Evolutionary conservation across 148 eudicot genomes (phyloP).

Genomic region (Spergularia bocconei): DNA sequence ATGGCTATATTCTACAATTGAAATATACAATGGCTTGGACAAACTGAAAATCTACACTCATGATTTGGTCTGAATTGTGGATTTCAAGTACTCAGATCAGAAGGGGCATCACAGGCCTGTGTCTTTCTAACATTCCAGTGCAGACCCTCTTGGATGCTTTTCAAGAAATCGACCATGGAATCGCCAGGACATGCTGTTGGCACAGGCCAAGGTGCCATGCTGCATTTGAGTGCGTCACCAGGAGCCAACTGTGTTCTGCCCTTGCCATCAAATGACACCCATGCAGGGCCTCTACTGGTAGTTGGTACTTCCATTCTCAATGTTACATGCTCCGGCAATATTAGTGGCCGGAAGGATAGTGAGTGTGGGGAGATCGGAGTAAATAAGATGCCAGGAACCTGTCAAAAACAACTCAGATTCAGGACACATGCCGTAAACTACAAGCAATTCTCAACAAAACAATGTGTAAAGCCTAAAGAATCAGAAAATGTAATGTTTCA

Average conservation of each 20-base stretch:
- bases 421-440: background rate
- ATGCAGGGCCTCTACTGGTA: conserved; percentile 71
- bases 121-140: conserved; percentile 97
- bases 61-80: background rate
- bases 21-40: background rate
- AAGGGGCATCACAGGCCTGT: conserved; percentile 75
- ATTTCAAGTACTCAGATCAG: background rate
- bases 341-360: conserved; percentile 72
- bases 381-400: conserved; percentile 89
- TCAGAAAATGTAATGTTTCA: background rate
- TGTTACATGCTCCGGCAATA: conserved; percentile 69
- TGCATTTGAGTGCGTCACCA: conserved; percentile 85
- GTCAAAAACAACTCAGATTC: conserved; percentile 2
- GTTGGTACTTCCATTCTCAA: conserved; percentile 64
- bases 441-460: too few species aligned
- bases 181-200: conserved; percentile 85
- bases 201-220: conserved; percentile 97
- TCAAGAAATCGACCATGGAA: conserved; percentile 82
- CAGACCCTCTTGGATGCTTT: conserved; percentile 88
- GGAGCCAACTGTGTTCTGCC: conserved; percentile 57
- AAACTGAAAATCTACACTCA: background rate
- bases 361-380: conserved; percentile 84
- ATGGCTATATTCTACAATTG: conserved; percentile 9
- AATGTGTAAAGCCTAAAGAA: too few species aligned
- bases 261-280: conserved; percentile 80